Percentiles rank a stretch among this genome's conserved stretches.
These are phyloP conservation scores for Talaromyces pinophilus DNA, from an alignment of 2,329 filamentous ascomycete species.

Conservation along the genomic window DNA sequence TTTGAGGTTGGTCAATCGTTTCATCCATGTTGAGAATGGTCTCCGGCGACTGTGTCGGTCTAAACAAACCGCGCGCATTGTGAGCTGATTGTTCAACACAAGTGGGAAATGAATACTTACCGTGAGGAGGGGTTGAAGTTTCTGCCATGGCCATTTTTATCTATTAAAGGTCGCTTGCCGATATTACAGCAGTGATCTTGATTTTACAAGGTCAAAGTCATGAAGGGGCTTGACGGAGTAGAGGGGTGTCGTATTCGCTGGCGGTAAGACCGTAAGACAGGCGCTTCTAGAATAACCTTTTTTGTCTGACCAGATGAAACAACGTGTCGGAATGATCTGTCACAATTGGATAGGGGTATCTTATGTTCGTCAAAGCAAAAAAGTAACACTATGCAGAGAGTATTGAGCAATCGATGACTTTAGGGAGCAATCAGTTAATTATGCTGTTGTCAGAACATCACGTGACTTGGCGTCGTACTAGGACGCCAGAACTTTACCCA, in stretches of 20 bases:
- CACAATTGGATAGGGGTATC: neutral
- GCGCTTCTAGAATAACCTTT: neutral
- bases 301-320: neutral
- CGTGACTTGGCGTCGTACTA: neutral
- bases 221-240: neutral
- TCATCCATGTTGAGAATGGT: slow-evolving; percentile 92
- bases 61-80: slow-evolving; percentile 39
- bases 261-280: slow-evolving; percentile 7
- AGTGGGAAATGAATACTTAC: neutral
- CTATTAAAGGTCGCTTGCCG: neutral
- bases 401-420: neutral
- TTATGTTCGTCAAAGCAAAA: slow-evolving; percentile 3
- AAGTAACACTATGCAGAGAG: neutral
- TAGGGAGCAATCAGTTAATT: neutral
- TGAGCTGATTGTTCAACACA: neutral
- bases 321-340: neutral
- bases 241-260: neutral
- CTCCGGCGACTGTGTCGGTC: slow-evolving; percentile 74
- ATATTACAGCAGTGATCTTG: neutral
- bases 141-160: slow-evolving; percentile 10
- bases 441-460: neutral
- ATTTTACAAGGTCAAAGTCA: neutral
- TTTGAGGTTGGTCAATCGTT: slow-evolving; percentile 87
- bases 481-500: neutral
- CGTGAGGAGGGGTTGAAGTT: slow-evolving; percentile 3